Evolutionary conservation across 192 early-diverging fungal species (phyloP).

Genomic region (Phlyctochytrium planicorne): DNA sequence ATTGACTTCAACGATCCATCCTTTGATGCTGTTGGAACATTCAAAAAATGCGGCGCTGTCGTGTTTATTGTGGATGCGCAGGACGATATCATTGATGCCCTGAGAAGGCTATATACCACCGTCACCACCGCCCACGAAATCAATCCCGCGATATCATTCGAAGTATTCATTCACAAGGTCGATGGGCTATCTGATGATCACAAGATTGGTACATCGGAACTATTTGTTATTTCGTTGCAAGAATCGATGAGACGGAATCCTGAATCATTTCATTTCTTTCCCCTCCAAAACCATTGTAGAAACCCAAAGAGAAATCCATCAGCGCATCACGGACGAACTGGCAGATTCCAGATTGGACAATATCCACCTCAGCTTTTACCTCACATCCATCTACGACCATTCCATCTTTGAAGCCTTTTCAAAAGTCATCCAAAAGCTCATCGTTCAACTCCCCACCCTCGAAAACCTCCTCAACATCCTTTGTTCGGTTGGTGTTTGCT

Average conservation of each 20-base stretch:
- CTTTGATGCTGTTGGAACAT: constrained; percentile 27
- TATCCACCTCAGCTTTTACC: constrained; percentile 76
- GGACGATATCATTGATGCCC: constrained; percentile 82
- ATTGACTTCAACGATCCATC: constrained; percentile 74
- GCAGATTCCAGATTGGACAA: constrained; percentile 72
- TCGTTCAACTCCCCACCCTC: constrained; percentile 78
- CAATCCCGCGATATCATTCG: constrained; percentile 84
- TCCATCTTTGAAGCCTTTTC: constrained; percentile 91
- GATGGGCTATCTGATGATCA: constrained; percentile 94
- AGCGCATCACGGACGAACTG: constrained; percentile 84
- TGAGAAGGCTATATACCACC: constrained; percentile 70
- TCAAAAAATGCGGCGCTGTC: constrained; percentile 59
- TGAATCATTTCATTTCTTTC: background rate
- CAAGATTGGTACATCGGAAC: constrained; percentile 76
- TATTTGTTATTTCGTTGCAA: background rate
- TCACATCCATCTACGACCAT: constrained; percentile 93
- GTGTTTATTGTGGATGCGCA: constrained; percentile 97
- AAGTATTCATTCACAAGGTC: constrained; percentile 96
- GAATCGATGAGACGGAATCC: background rate
- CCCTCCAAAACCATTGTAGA: constrained; percentile 47
- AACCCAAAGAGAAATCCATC: constrained; percentile 92
- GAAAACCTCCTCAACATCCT: constrained; percentile 87
- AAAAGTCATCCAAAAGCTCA: constrained; percentile 89
- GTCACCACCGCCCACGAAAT: constrained; percentile 72
- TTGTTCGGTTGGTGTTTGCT: constrained; percentile 78